A percentile compares a stretch with the other conserved stretches of the same genome.
Evolutionary conservation across 257 asterid genomes (phyloP).

Genomic region (Linaria vulgaris): DNA sequence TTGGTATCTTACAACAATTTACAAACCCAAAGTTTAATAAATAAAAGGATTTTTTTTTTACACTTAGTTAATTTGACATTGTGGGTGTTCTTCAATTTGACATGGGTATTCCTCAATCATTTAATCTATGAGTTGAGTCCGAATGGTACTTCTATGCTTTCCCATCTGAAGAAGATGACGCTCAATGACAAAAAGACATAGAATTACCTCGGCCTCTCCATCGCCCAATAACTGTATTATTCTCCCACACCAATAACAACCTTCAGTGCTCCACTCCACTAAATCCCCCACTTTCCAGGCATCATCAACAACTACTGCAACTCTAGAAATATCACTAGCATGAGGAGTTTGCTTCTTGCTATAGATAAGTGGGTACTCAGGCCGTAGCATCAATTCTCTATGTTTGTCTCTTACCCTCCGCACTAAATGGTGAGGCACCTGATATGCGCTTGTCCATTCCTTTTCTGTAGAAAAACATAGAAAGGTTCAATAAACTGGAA

Average conservation of each 20-base stretch:
- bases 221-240: conserved; percentile 42
- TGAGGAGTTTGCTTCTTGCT: conserved; percentile 32
- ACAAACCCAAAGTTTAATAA: too few species aligned
- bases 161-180: too few species aligned
- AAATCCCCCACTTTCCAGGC: conserved; percentile 76
- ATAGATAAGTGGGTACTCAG: conserved; percentile 56
- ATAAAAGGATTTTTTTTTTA: too few species aligned
- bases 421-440: conserved; percentile 29
- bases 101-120: too few species aligned
- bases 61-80: too few species aligned
- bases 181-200: too few species aligned
- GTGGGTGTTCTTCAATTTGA: too few species aligned
- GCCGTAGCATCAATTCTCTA: conserved; percentile 59
- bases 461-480: conserved; percentile 40
- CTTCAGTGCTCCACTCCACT: conserved; percentile 60
- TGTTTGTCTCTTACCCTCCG: conserved; percentile 24
- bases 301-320: conserved; percentile 43
- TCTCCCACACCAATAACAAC: conserved; percentile 69
- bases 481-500: conserved; percentile 9
- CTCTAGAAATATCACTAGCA: conserved; percentile 38
- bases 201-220: conserved; percentile 55
- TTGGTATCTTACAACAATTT: too few species aligned
- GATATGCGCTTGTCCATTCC: conserved; percentile 41
- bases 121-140: too few species aligned
- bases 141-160: too few species aligned